Evolutionary conservation across 345 rosid genomes (phyloP).

Genomic region (Aquilaria sinensis): DNA sequence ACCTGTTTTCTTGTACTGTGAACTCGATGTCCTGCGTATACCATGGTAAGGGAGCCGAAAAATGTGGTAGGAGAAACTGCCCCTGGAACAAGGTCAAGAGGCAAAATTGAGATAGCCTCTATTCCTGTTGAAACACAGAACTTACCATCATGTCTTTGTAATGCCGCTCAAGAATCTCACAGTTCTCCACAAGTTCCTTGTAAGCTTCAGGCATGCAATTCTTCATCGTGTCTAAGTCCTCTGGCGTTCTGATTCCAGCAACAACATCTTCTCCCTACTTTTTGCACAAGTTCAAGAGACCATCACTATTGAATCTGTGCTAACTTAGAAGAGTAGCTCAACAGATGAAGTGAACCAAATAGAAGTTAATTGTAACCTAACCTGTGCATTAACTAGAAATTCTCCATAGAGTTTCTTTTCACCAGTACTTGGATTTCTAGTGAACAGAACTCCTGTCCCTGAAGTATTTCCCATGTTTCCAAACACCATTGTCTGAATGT

Average conservation of each 20-base stretch:
- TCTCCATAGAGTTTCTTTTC: constrained; percentile 90
- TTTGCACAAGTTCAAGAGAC: constrained; percentile 3
- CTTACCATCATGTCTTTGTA: constrained; percentile 96
- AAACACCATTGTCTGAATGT: constrained; percentile 91
- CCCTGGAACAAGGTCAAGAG: background rate
- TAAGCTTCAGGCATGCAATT: constrained; percentile 74
- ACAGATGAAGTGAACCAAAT: background rate
- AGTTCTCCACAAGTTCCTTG: constrained; percentile 79
- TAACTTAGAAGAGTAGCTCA: background rate
- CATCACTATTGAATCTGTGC: background rate
- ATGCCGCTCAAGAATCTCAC: constrained; percentile 75
- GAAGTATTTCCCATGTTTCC: constrained; percentile 96
- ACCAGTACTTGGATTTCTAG: constrained; percentile 92
- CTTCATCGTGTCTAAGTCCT: constrained; percentile 75
- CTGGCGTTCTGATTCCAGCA: constrained; percentile 93
- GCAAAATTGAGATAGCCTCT: background rate
- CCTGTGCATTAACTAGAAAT: constrained; percentile 94
- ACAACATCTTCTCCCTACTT: constrained; percentile 92
- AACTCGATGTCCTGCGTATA: constrained; percentile 79
- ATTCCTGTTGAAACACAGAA: background rate
- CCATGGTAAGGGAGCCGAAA: background rate
- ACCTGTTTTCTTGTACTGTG: constrained; percentile 88
- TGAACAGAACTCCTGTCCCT: constrained; percentile 93
- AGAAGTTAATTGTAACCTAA: constrained; percentile 4
- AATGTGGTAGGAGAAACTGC: background rate